Evolutionary conservation across 495 filamentous ascomycete genomes (phyloP), one percentile per base, ranked within the genome.

Genomic region (Penicillium turbatum): DNA sequence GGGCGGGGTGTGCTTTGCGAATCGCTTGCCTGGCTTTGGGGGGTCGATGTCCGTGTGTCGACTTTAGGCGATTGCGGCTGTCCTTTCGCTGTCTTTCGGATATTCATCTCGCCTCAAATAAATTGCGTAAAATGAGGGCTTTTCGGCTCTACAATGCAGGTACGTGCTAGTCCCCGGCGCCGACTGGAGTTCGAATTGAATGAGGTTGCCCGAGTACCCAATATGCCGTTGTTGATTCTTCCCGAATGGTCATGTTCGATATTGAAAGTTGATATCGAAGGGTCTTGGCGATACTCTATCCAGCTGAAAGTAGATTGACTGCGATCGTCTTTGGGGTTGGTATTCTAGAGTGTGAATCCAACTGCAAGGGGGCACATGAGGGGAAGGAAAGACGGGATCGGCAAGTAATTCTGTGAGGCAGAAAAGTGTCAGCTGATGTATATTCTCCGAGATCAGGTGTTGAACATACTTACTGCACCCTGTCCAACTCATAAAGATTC

Each of bases 191-290:
- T 41, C 53, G 44, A 37, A 30, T 36, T 35, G 45, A 59, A 21
- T 48, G 27, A 51, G 34, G 47, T 30, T 43, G 59, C 47, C 59
- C 48, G 35, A 59, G 48, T 62, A 43, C 41, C 53, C 48, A 56
- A 48, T 27, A 45, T 64, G 51, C 54, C 48, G 27, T 45, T 51
- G 51, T 13, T 36, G n/a, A 32, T 27, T 49, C 49, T 38, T 48
- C 44, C 52, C 61, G 59, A 57, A 56, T 62, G 53, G 61, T 61
- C 64, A 66, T 66, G 56, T 59, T 66, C 64, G 54, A 46, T 54
- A 34, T 30, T 40, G 36, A 54, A 13, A 21, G 34, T 29, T 32
- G 39, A 10, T 19, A 27, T 36, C 32, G 15, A 16, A 40, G 7
- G 38, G 15, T 42, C n/a, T 38, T 48, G 27, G 30, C 16, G 6